phyloP scores from a whole-genome alignment of 371 early-diverging fungal species.

The Mucor indicus region DNA sequence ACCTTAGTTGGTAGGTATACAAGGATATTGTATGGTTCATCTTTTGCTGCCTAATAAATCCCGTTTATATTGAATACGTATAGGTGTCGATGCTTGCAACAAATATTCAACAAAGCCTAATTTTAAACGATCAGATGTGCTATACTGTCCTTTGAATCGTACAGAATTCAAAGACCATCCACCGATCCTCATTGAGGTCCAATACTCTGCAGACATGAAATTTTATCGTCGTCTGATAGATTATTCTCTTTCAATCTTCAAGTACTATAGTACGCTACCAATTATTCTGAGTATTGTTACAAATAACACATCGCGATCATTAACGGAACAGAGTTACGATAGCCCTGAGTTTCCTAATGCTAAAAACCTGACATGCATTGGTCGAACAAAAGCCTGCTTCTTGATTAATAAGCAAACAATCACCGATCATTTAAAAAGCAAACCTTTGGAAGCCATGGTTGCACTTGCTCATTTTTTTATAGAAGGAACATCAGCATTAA shows the following conservation, averaged over 20 bases:
- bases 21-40: no score
- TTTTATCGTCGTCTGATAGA: constrained; percentile 2
- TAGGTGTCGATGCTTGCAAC: neutral
- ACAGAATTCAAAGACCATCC: neutral
- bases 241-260: constrained; percentile 3
- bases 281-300: neutral
- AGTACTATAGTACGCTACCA: constrained; percentile 1
- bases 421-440: constrained; percentile 2
- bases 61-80: no score
- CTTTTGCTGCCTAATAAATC: no score
- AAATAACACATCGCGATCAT: constrained; percentile 1
- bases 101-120: neutral
- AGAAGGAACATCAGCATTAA: no score
- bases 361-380: neutral
- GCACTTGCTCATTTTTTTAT: constrained; percentile 19
- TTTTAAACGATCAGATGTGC: constrained; percentile 1
- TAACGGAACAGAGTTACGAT: constrained; percentile 3
- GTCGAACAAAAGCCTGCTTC: constrained; percentile 15
- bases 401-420: constrained; percentile 13
- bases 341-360: no score
- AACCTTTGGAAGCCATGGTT: constrained; percentile 14
- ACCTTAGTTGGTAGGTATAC: no score
- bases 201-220: constrained; percentile 3
- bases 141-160: neutral
- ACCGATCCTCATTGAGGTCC: constrained; percentile 4